Base-by-base conservation (phyloP, 495 filamentous ascomycete genomes). In the Hypoxylon cercidicola region DNA sequence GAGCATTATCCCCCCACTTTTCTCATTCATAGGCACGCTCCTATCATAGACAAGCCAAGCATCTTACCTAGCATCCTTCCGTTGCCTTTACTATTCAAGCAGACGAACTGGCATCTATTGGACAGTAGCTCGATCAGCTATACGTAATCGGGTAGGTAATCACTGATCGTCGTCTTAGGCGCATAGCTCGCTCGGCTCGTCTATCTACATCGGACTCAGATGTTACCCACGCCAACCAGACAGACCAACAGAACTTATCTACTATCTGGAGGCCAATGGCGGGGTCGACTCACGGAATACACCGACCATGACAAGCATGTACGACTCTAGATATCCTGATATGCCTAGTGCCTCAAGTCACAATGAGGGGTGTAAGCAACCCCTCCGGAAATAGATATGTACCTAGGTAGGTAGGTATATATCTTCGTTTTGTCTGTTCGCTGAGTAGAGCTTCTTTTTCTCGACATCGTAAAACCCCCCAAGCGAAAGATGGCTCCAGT, bases 401-500 rank as follows among this genome's bases (percentile, higher is more conserved):
- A n/a, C 15, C 18, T 45, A 32, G 4, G 1, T 3, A 6, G 7
- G 28, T 47, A 35, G 56, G 23, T 41, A 41, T 16, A 47, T 30
- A 47, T 11, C 35, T 43, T 43, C 32, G 5, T 6, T 15, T 19
- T 35, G 18, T 32, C 8, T 1, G 32, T 20, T 35, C 32, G 18
- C 13, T 13, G 19, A 47, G 16, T 9, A 43, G 1, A 19, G 40
- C 6, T 2, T 13, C 11, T 16, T 47, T 7, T 47, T 7, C 21
- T n/a, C 6, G 15, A n/a, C 44, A 13, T 47, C 44, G 4, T 6
- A 25, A 25, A 6, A 1, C 21, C 12, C 28, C 21, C 11, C 12
- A 30, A 12, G 23, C 20, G 47, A 1, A 57, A 48, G 8, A 64
- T 66, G 62, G 30, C 62, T 18, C 41, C 68, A 9, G 51, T 67